Evolutionary conservation across 2,329 filamentous ascomycete species (phyloP), one percentile per base, ranked within the genome.

Genomic region (Aspergillus sojae): DNA sequence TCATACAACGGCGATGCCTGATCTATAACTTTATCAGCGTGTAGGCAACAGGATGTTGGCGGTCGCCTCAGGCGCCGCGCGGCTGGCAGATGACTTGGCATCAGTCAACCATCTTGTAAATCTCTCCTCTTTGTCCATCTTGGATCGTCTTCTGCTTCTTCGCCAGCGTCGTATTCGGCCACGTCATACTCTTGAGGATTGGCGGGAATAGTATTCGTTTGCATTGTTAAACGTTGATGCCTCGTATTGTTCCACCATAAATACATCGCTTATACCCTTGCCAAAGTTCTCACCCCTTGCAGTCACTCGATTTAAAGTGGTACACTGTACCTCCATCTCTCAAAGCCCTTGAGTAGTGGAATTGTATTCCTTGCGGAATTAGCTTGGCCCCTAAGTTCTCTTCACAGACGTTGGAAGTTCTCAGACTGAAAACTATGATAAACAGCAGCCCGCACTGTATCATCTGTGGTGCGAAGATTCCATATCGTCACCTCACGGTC

Each of bases 381-480:
- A n/a, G 11, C 48, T 32, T 32, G n/a, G 4, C n/a, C 34, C n/a
- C 48, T 19, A 4, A 21, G 1, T 30, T 52, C 26, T 12, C 28
- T n/a, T 16, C 21, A 21, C 26, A n/a, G 26, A 11, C 46, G 26
- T 19, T 16, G 14, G 19, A 7, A 34, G 28, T 21, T 5, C 19
- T 10, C 23, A 10, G 6, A 21, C 6, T 32, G 16, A 32, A 21
- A 14, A 12, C 48, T 19, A 52, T 52, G 48, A 12, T 32, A 14
- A 32, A 28, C 36, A 19, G 26, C 23, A 21, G 21, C 9, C 36
- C 34, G 14, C 36, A 57, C 16, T 64, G 59, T 45, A 50, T 67
- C 52, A 50, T 69, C 41, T 69, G 67, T 59, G 66, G 66, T 11
- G 55, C 57, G 10, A 56, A 61, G 21, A 64, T 68, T 21, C 57